Evolutionary conservation across 2,329 filamentous ascomycete species (phyloP).

Genomic region (Colletotrichum sp.): DNA sequence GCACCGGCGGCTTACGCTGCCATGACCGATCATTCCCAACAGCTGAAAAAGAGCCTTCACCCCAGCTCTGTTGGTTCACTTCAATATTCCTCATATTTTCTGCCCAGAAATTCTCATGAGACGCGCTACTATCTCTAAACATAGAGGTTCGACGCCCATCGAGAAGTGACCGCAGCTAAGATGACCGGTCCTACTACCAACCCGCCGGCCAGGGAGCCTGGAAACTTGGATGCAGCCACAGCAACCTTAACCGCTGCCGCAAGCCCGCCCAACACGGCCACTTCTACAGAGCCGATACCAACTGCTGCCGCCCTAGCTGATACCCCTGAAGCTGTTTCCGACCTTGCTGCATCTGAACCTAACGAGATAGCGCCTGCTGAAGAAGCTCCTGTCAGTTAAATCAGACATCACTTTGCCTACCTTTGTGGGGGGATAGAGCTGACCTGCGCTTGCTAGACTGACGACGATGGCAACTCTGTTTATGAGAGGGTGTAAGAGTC

Average conservation of each 20-base stretch:
- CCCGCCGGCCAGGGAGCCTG: neutral
- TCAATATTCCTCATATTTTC: neutral
- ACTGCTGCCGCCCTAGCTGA: neutral
- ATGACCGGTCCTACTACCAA: neutral
- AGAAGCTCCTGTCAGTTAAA: neutral
- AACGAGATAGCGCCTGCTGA: neutral
- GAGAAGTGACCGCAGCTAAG: neutral
- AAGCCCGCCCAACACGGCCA: neutral
- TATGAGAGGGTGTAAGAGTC: neutral
- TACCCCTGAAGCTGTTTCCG: neutral
- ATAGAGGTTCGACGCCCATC: neutral
- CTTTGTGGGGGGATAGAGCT: neutral
- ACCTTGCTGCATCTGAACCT: no score
- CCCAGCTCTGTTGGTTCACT: neutral
- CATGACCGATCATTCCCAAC: neutral
- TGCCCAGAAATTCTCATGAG: rapidly evolving
- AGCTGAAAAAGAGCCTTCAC: neutral
- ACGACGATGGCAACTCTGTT: neutral
- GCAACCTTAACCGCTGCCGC: neutral
- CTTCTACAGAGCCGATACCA: rapidly evolving
- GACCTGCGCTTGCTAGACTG: neutral
- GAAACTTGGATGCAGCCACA: neutral
- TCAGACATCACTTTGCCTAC: rapidly evolving
- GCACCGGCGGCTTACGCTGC: neutral
- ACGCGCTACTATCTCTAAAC: neutral